Base-by-base conservation (phyloP, 1,284 basidiomycete genomes). In the Porogramme epimiltina region DNA sequence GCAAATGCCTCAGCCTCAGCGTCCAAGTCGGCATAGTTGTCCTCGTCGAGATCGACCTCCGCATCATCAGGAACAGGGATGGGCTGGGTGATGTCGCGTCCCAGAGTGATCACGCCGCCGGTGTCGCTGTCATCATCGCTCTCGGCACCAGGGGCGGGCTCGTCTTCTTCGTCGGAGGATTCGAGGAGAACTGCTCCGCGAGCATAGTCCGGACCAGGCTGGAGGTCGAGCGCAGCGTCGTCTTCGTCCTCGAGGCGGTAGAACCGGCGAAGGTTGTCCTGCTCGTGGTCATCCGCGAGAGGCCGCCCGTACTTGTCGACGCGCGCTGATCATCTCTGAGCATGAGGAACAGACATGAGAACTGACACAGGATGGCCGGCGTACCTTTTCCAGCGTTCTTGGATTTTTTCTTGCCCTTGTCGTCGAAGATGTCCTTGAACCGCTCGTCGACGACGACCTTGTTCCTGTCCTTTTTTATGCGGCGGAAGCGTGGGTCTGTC, bases 231-330 rank as follows among this genome's bases (percentile, higher is more conserved):
- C 26, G 74, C 75, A 18, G 74, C 71, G 16, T 74, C 72, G 2
- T 74, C 73, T 20, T 76, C 73, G n/a, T 66, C 72, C 48, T 82
- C 81, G 18, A 95, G 74, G 31, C 85, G 86, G 69, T 98, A 96
- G 73, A 93, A 96, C 42, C 87, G 82, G 60, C 84, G 85, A 45
- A 97, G 72, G 60, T 88, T 84, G 54, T 95, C 91, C 53, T 82
- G 78, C 48, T 90, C 84, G 49, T 89, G 82, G 6, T 77, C 81
- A 24, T 78, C 76, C 25, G 86, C 78, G n/a, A 95, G 67, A 18
- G 79, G 76, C 42, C 95, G 81, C 11, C 95, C 95, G 68, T 95
- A 97, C 73, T 96, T 97, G 79, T 98, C 96, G 44, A 95, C 90
- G 55, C 79, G 83, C 39, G 74, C 83, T 82, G 68, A 56, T 56